These are phyloP conservation scores for Scheffersomyces lignicola DNA, from an alignment of 1,139 yeast genomes.

Conservation along the genomic window DNA sequence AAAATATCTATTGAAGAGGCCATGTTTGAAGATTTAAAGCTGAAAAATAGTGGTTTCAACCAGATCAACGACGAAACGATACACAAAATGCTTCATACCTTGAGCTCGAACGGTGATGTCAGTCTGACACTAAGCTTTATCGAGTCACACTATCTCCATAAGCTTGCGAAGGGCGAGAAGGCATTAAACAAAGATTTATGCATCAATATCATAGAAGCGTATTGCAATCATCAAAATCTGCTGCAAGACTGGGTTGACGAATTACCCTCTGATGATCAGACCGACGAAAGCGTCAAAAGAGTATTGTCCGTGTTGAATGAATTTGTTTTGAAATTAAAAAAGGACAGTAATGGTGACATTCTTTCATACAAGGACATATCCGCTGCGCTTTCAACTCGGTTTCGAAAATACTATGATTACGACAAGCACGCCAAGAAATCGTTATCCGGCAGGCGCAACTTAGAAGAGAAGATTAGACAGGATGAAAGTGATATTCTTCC, in stretches of 20 bases:
- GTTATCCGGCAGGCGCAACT: conserved; percentile 9
- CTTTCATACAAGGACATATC: conserved; percentile 31
- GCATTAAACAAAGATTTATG: conserved; percentile 37
- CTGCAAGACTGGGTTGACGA: conserved; percentile 10
- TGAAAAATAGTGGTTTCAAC: conserved; percentile 9
- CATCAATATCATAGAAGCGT: conserved; percentile 35
- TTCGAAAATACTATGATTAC: conserved; percentile 24
- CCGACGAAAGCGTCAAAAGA: conserved; percentile 27
- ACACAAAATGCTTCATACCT: conserved; percentile 28
- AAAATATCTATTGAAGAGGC: conserved; percentile 24
- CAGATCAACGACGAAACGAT: conserved; percentile 18
- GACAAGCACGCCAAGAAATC: conserved; percentile 22
- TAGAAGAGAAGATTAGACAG: conserved; percentile 12
- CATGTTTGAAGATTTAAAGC: conserved; percentile 15
- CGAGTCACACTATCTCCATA: conserved; percentile 39
- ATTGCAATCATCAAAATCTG: conserved; percentile 26
- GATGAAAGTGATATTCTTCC: conserved; percentile 17
- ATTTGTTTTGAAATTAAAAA: conserved; percentile 18
- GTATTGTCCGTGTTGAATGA: conserved; percentile 35
- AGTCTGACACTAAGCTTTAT: conserved; percentile 33
- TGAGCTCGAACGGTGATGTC: conserved; percentile 41
- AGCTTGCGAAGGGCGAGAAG: conserved; percentile 30
- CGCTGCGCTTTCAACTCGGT: conserved; percentile 29
- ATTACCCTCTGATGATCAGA: conserved; percentile 4
- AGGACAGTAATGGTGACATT: conserved; percentile 1